Evolutionary conservation across 108 stramenopile species (phyloP).

Genomic region (Schizochytrium sp.): DNA sequence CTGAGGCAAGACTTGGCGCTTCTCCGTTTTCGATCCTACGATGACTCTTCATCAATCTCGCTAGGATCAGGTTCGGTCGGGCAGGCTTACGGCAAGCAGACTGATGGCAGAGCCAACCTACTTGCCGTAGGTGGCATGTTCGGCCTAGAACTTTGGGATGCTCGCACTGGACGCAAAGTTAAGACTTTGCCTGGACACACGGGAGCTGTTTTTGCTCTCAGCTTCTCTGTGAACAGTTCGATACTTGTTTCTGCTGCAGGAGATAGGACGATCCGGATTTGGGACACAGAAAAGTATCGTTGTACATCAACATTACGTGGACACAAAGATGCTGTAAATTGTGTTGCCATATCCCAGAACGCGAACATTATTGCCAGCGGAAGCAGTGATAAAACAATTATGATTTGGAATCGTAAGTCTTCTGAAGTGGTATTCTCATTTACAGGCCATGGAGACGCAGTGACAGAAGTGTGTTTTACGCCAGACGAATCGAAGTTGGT

Average conservation of each 20-base stretch:
- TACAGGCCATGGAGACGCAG: neutral
- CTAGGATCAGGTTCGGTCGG: neutral
- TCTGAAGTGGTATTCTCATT: constrained; percentile 15
- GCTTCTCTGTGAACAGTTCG: neutral
- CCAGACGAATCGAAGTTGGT: neutral
- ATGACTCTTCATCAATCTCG: neutral
- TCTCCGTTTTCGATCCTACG: too few species aligned
- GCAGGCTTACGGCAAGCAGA: neutral
- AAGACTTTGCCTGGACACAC: constrained; percentile 3
- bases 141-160: constrained; percentile 43
- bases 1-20: too few species aligned
- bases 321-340: constrained; percentile 18
- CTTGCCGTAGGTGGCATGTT: constrained; percentile 41
- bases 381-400: neutral
- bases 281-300: neutral
- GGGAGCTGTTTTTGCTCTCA: neutral
- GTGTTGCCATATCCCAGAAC: constrained; percentile 1
- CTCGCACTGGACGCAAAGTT: neutral
- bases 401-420: neutral
- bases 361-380: constrained; percentile 23
- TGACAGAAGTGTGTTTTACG: neutral
- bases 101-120: neutral
- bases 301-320: neutral
- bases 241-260: neutral
- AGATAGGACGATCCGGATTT: neutral